These are phyloP conservation scores for Gossypium rotundifolium DNA, from an alignment of 345 rosid genomes.

Conservation along the genomic window DNA sequence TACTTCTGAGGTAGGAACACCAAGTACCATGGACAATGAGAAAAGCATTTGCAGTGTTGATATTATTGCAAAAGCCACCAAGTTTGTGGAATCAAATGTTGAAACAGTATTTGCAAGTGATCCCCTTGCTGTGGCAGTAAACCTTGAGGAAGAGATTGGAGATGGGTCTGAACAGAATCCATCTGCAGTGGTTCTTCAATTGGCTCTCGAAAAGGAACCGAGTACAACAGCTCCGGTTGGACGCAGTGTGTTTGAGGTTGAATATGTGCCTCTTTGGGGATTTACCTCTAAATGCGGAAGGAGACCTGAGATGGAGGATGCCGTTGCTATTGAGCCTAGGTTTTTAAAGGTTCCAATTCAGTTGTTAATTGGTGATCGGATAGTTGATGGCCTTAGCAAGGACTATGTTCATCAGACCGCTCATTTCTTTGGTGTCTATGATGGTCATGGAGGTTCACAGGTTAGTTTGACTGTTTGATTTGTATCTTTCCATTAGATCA, in stretches of 20 bases:
- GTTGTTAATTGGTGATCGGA: constrained; percentile 56
- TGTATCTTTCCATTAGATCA: neutral
- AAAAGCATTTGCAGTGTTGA: constrained; percentile 33
- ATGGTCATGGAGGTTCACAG: constrained; percentile 98
- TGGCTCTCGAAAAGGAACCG: constrained; percentile 33
- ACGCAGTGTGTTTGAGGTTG: constrained; percentile 82
- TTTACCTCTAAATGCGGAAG: constrained; percentile 73
- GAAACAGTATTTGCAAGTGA: constrained; percentile 25
- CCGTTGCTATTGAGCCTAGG: constrained; percentile 58
- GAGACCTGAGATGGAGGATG: constrained; percentile 98
- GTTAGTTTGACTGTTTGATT: constrained; percentile 23
- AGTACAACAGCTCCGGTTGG: constrained; percentile 25
- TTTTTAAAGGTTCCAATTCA: constrained; percentile 63
- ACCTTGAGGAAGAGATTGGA: constrained; percentile 37
- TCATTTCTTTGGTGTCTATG: constrained; percentile 92
- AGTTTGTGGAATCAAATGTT: constrained; percentile 30
- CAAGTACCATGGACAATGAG: constrained; percentile 29
- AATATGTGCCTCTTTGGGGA: constrained; percentile 90
- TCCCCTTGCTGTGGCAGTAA: constrained; percentile 31
- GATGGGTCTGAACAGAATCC: constrained; percentile 31
- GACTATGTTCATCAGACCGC: constrained; percentile 53
- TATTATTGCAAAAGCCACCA: constrained; percentile 32
- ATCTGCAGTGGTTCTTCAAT: constrained; percentile 35
- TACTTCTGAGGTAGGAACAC: constrained; percentile 34
- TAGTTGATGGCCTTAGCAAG: constrained; percentile 51